Conservation (phyloP, 1,284 basidiomycete species). For the Moniliophthora roreri region DNA sequence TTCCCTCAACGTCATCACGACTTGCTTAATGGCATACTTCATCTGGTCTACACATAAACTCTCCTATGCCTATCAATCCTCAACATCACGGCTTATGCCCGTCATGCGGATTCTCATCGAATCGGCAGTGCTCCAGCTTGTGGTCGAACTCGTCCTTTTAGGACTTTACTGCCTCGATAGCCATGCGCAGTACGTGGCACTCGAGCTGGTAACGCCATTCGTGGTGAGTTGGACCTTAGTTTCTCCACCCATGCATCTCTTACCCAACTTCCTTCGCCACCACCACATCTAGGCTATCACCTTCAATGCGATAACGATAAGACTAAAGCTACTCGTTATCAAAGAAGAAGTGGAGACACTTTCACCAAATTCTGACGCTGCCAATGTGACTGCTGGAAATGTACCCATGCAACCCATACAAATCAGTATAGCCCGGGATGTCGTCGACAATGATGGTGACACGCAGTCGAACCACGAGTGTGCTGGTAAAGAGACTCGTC, state of each 20-base stretch:
- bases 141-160: slow-evolving; percentile 7
- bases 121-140: slow-evolving; percentile 11
- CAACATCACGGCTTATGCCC: not conserved
- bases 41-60: slow-evolving; percentile 9
- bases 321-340: slow-evolving; percentile 1
- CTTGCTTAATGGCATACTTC: slow-evolving; percentile 7
- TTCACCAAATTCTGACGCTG: not conserved
- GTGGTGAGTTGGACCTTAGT: not conserved
- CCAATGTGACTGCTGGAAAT: slow-evolving; percentile 7
- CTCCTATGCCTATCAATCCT: not conserved
- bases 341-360: not conserved
- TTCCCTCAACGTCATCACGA: slow-evolving; percentile 9
- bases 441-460: too few species aligned
- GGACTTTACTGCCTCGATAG: slow-evolving; percentile 1
- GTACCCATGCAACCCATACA: slow-evolving; percentile 9
- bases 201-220: slow-evolving; percentile 6
- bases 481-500: too few species aligned
- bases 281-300: slow-evolving; percentile 10
- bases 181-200: slow-evolving; percentile 8
- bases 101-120: slow-evolving; percentile 11
- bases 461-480: too few species aligned
- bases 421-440: too few species aligned
- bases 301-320: slow-evolving; percentile 7
- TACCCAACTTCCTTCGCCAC: not conserved
- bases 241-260: not conserved